Conservation (phyloP, 2,329 filamentous ascomycete species). For the Bipolaris zeicola region DNA sequence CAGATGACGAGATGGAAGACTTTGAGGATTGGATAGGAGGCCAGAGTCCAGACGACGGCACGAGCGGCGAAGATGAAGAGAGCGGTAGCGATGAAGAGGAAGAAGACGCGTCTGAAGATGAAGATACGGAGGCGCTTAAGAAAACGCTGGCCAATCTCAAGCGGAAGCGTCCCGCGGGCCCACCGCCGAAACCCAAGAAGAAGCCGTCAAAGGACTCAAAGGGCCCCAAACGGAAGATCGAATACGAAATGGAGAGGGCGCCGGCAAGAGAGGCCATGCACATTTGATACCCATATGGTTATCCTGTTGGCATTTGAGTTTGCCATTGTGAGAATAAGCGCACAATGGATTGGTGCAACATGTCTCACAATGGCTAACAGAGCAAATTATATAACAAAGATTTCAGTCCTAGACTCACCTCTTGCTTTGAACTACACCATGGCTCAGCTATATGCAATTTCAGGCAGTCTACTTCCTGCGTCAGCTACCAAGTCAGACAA, state of each 20-base stretch:
- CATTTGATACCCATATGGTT: constrained; percentile 34
- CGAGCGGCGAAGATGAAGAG: constrained; percentile 65
- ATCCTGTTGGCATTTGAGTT: constrained; percentile 21
- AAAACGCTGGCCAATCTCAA: constrained; percentile 60
- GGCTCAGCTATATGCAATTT: neutral
- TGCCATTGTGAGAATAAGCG: neutral
- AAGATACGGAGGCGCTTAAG: constrained; percentile 61
- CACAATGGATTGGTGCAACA: neutral
- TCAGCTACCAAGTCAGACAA: constrained; percentile 1
- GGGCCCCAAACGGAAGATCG: constrained; percentile 72
- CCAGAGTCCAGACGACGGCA: constrained; percentile 62
- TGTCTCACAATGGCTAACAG: neutral
- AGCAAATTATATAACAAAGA: neutral
- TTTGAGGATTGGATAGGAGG: constrained; percentile 93
- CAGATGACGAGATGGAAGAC: constrained; percentile 70
- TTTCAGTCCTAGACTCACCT: neutral
- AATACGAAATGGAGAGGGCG: constrained; percentile 75
- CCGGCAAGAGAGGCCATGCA: constrained; percentile 47
- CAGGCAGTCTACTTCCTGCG: neutral
- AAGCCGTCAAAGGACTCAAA: constrained; percentile 55
- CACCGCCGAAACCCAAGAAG: constrained; percentile 62
- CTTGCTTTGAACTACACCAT: neutral
- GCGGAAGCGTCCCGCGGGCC: constrained; percentile 60
- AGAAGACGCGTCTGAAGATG: constrained; percentile 62
- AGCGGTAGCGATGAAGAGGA: constrained; percentile 59